Evolutionary conservation across 306 rosid genomes (phyloP), one percentile per base, ranked within the genome.

Genomic region (Purshia tridentata): DNA sequence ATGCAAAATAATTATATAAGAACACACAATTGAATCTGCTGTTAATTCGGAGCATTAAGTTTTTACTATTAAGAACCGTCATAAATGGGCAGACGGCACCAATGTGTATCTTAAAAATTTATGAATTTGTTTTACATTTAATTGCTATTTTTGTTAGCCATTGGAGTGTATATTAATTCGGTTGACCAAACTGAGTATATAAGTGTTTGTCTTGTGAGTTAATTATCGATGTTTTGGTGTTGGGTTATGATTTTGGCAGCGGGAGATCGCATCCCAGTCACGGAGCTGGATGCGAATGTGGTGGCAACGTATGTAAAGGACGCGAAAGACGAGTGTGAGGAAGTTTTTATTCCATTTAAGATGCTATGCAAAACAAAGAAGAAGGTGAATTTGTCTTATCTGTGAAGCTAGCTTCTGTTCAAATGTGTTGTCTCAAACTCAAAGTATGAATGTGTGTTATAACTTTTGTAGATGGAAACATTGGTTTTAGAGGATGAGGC

Each of bases 401-500:
- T 40, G 35, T 51, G 45, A 51, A 12, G 35, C 69, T 81, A 44
- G 65, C 29, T 64, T 67, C 48, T 72, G 49, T 70, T 53, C 9
- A 66, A 71, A 70, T 75, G 77, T 61, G 20, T 19, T 6, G 37
- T 41, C 64, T 29, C 42, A 29, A 29, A 29, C 5, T 10, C 10
- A 13, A 29, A 29, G 35, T 58, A 29, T 6, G 8, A 0, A 19
- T 67, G 48, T 44, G 60, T 47, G 46, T 70, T 59, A 37, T 80
- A 78, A 50, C 57, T 81, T 49, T 58, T 86, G 67, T 67, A 89
- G 97, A 76, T 88, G 74, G 97, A 89, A 79, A 89, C 97, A 50
- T 49, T 91, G 81, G 65, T 94, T 51, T 84, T 94, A 65, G 98
- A 94, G 73, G 90, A 91, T 76, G 90, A 91, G 23, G 77, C 84